phyloP scores from a whole-genome alignment of 805 yeast species.

The Cyberlindnera saturnus region DNA sequence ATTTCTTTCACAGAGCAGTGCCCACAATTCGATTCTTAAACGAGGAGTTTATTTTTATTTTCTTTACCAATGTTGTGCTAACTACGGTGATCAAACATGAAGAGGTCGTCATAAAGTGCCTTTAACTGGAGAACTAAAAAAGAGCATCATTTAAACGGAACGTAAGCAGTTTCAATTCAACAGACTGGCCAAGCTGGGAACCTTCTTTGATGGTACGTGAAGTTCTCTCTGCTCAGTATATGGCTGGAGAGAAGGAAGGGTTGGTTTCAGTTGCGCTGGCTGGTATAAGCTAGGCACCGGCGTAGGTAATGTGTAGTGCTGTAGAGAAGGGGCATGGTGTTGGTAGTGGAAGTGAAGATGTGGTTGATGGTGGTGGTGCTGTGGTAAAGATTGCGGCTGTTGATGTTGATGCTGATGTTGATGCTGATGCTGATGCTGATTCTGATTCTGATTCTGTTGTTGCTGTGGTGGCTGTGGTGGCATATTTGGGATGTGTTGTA shows the following conservation, averaged over 20 bases:
- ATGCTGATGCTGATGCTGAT: conserved; percentile 9
- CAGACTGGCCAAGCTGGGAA: too few species aligned
- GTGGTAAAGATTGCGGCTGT: conserved; percentile 8
- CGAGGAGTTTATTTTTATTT: too few species aligned
- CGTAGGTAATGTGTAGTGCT: background rate
- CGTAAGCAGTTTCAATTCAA: too few species aligned
- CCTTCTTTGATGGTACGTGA: too few species aligned
- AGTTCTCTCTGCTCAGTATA: background rate
- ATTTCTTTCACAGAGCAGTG: too few species aligned
- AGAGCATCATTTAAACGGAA: too few species aligned
- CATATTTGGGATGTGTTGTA: background rate
- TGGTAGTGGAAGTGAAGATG: conserved; percentile 11
- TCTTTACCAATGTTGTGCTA: too few species aligned
- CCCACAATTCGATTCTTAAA: too few species aligned
- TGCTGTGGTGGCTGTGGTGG: conserved; percentile 5
- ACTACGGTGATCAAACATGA: too few species aligned
- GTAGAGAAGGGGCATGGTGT: conserved; percentile 2
- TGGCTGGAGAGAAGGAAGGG: background rate
- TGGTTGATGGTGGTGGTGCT: conserved; percentile 9
- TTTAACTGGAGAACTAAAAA: too few species aligned
- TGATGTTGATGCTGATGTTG: conserved; percentile 2
- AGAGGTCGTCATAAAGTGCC: too few species aligned
- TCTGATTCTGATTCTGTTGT: conserved; percentile 7
- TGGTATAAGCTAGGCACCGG: background rate
- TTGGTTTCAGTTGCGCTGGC: background rate